Evolutionary conservation across 306 rosid genomes (phyloP).

Genomic region (Corylus heterophylla): DNA sequence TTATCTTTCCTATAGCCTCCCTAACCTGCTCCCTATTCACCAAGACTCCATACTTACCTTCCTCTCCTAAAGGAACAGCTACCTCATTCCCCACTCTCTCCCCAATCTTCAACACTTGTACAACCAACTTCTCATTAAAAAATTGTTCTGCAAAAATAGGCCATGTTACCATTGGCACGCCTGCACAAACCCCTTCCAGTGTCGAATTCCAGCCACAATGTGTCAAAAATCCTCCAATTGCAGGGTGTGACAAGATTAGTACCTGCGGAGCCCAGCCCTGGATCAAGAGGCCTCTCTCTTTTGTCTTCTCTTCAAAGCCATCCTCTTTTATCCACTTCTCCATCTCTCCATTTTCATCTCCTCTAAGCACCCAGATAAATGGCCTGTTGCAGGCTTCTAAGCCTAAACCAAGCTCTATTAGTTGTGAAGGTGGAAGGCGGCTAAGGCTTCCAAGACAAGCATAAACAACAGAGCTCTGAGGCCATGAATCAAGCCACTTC

Average conservation of each 20-base stretch:
- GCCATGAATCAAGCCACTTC: constrained; percentile 50
- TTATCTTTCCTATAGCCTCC: constrained; percentile 14
- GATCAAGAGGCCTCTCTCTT: constrained; percentile 23
- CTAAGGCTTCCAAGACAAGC: constrained; percentile 70
- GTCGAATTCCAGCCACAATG: constrained; percentile 75
- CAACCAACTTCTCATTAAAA: constrained; percentile 33
- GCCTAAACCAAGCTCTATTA: constrained; percentile 55
- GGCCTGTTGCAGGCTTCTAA: constrained; percentile 57
- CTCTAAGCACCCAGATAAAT: constrained; percentile 69
- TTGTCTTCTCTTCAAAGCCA: constrained; percentile 18
- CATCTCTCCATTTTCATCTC: not conserved
- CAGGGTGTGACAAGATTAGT: constrained; percentile 29
- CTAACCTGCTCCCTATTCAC: constrained; percentile 20
- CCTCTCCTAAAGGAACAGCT: not conserved
- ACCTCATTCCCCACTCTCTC: not conserved
- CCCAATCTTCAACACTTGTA: not conserved
- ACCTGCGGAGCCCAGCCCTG: constrained; percentile 40
- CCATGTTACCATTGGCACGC: constrained; percentile 42
- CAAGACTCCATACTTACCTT: constrained; percentile 23
- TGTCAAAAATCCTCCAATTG: constrained; percentile 41
- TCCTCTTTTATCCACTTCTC: constrained; percentile 12
- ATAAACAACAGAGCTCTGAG: constrained; percentile 45
- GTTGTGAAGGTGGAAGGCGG: constrained; percentile 36
- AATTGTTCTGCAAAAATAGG: constrained; percentile 39
- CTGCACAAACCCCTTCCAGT: constrained; percentile 33